Evolutionary conservation across 192 early-diverging fungal species (phyloP), one percentile per base, ranked within the genome.

Genomic region (Dimargaris verticillata): DNA sequence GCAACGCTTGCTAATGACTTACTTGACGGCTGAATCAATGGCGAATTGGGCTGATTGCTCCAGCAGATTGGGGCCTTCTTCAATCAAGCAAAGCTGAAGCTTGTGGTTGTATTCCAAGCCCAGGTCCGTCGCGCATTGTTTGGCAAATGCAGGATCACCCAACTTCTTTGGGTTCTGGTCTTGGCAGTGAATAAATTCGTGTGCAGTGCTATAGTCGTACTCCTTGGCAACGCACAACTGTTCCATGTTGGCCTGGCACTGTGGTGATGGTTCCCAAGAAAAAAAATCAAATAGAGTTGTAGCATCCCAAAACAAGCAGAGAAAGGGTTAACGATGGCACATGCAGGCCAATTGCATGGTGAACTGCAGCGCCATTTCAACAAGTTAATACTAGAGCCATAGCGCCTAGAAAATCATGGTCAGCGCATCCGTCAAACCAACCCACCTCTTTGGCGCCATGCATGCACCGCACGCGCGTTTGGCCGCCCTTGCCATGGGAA

Each of bases 171-270:
- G 28, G 15, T 18, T 22, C 13, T 58, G 17, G 55, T 58, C 28
- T 17, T 58, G 55, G 29, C 55, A 58, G 41, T 42, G 29, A 14
- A 42, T 22, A 42, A 58, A 58, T 14, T 29, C 10, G 28, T 42
- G 41, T 18, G 55, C 55, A 18, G 18, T 28, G 14, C 41, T 9
- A 14, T 15, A 18, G 38, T 28, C 55, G 38, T 41, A 58, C 12
- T 38, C 29, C 15, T 29, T 10, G 17, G 55, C 55, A 14, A 58
- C 55, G 22, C 55, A 58, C 2, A 58, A 33, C 22, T 58, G 55
- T 28, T 58, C 29, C 15, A 42, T 58, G 22, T 58, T 41, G 14
- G 28, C 55, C 26, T 14, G 13, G 22, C 55, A 58, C 55, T 58
- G 22, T 13, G n/a, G 38, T 13, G 17, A 28, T 7, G 38, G n/a